Base-by-base conservation (phyloP, 305 asterid species). In the Fraxinus sp. region DNA sequence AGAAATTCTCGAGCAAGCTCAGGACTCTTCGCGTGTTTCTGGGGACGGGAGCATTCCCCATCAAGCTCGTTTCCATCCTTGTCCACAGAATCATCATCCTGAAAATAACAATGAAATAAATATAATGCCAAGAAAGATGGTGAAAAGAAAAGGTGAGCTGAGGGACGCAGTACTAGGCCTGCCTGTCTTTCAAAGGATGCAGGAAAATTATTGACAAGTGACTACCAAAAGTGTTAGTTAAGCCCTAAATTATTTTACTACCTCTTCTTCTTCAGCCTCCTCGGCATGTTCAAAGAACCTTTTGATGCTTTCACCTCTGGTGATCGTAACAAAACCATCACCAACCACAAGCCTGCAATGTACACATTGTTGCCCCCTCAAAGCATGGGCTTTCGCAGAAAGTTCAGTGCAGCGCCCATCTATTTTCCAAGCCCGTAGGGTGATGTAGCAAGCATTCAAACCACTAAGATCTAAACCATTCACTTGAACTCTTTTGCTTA, bases 201-300 rank as follows among this genome's bases (percentile, higher is more conserved):
- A 78, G 73, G 64, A 75, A 57, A 24, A 28, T 78, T 24, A 79
- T 46, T 66, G 28, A 68, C 55, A 33, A 24, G 55, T 46, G 55
- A 46, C 55, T 46, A 46, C 64, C 77, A 39, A 37, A 41, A 57
- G 77, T 13, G 76, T 22, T 72, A 74, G 44, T 28, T 13, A 75
- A 79, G 75, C 81, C 71, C 36, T 18, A 59, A 46, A 83, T 77
- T 46, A 74, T 4, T 28, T 72, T 32, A 57, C 37, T 86, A 95
- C 99, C 98, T 97, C 99, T 88, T 95, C 99, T 91, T 97, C 99
- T 89, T 97, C 98, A 33, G 97, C 97, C 88, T 94, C 98, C 91
- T 95, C 98, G 44, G 99, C 99, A 88, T 93, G 99, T 87, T 94
- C 99, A 91, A 95, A 94, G 89, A 95, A 94, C 89, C 91, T 90